Conservation (phyloP, 345 rosid genomes). For the Trapa incisa region DNA sequence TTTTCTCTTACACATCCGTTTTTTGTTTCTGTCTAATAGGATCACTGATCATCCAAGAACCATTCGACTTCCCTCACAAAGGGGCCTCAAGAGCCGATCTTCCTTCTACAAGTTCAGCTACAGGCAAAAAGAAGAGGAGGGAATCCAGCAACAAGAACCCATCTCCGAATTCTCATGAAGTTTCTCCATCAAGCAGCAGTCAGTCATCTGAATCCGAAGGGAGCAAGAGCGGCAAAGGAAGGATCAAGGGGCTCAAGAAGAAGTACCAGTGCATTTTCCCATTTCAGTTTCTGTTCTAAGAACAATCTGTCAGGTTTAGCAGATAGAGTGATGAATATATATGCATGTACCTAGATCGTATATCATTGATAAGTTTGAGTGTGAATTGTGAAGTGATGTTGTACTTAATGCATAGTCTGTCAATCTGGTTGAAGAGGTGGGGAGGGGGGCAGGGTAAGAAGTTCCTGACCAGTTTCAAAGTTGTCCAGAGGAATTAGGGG, state of each 20-base stretch:
- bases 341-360: neutral
- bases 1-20: neutral
- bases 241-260: slow-evolving; percentile 17
- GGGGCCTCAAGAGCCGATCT: neutral
- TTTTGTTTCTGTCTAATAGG: neutral
- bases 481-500: neutral
- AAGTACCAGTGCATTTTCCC: slow-evolving; percentile 32
- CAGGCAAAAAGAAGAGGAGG: slow-evolving; percentile 1
- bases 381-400: neutral
- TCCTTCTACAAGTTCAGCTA: neutral
- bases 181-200: neutral
- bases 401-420: neutral
- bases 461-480: neutral
- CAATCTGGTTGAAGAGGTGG: neutral
- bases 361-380: neutral
- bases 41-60: neutral
- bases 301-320: neutral
- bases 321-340: neutral
- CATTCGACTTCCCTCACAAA: neutral
- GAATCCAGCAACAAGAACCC: neutral
- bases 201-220: slow-evolving; percentile 3
- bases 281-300: slow-evolving; percentile 11
- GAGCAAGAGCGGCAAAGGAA: slow-evolving; percentile 14
- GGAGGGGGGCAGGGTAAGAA: neutral
- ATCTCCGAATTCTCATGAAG: neutral